Percentiles rank a stretch among this genome's conserved stretches.
These are phyloP conservation scores for Brachypodium distachyon DNA, from an alignment of 202 grass and related monocot species.

Conservation along the genomic window DNA sequence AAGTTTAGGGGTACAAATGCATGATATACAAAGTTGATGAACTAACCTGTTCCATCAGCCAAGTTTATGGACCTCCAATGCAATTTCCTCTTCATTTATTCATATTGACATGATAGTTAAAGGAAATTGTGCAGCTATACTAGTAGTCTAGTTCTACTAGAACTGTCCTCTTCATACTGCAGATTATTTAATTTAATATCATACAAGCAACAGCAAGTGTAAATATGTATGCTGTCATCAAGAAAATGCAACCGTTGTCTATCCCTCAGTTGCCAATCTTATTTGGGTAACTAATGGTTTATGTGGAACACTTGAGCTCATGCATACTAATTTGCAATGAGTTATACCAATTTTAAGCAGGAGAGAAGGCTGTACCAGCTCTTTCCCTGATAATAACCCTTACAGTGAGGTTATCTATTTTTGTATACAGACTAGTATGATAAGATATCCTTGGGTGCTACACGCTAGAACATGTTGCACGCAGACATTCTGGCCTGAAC, in stretches of 20 bases:
- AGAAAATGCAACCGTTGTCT: not conserved
- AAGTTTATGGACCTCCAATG: no score
- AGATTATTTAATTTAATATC: not conserved
- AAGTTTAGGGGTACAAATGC: no score
- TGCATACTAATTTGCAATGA: not conserved
- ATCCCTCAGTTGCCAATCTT: not conserved
- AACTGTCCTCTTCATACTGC: not conserved
- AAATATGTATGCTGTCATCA: not conserved
- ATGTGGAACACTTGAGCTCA: not conserved
- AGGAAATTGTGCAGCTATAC: not conserved
- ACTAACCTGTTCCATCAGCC: no score
- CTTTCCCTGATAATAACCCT: not conserved
- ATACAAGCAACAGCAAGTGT: not conserved
- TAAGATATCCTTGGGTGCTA: not conserved
- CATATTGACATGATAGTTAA: not conserved
- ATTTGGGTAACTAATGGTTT: not conserved
- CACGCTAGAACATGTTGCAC: not conserved
- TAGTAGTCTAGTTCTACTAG: no score
- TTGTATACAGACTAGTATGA: not conserved
- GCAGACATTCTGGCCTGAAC: not conserved
- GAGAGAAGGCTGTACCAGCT: not conserved
- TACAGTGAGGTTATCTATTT: not conserved
- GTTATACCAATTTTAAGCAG: not conserved
- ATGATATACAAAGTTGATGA: no score
- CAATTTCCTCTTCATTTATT: no score